Conservation (phyloP, 1,139 yeast genomes). For the Suhomyces bokatorum region DNA sequence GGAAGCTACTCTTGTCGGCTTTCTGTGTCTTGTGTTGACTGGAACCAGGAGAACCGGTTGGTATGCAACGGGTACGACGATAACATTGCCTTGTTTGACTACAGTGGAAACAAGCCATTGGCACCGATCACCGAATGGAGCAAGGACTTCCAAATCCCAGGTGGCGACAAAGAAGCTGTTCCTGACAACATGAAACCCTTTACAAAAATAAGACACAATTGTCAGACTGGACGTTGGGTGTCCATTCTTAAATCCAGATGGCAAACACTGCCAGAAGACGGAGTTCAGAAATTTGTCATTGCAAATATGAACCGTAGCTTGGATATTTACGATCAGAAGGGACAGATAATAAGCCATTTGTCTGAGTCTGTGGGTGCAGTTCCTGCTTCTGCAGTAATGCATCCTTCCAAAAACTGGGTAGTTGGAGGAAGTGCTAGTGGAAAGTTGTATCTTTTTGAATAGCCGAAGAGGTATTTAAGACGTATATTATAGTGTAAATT, state of each 20-base stretch:
- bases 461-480: background rate
- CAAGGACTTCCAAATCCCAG: slow-evolving; percentile 22
- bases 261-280: slow-evolving; percentile 71
- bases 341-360: slow-evolving; percentile 75
- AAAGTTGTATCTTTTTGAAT: slow-evolving; percentile 66
- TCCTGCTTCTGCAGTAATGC: slow-evolving; percentile 84
- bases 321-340: slow-evolving; percentile 76
- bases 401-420: slow-evolving; percentile 84
- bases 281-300: slow-evolving; percentile 79
- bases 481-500: too few species aligned
- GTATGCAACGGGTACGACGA: slow-evolving; percentile 96
- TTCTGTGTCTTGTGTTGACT: slow-evolving; percentile 82
- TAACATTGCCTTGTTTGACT: slow-evolving; percentile 57
- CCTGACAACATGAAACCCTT: slow-evolving; percentile 51
- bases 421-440: slow-evolving; percentile 96
- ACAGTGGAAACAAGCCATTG: slow-evolving; percentile 19
- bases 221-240: slow-evolving; percentile 97
- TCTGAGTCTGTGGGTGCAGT: slow-evolving; percentile 74
- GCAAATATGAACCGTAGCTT: slow-evolving; percentile 90
- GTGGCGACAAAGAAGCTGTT: slow-evolving; percentile 20
- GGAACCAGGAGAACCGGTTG: slow-evolving; percentile 73
- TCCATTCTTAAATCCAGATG: slow-evolving; percentile 85
- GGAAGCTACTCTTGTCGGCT: slow-evolving; percentile 72
- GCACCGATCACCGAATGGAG: slow-evolving; percentile 31
- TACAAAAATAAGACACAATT: slow-evolving; percentile 73